phyloP scores from a whole-genome alignment of 345 rosid genomes.

The Luvunga scandens region DNA sequence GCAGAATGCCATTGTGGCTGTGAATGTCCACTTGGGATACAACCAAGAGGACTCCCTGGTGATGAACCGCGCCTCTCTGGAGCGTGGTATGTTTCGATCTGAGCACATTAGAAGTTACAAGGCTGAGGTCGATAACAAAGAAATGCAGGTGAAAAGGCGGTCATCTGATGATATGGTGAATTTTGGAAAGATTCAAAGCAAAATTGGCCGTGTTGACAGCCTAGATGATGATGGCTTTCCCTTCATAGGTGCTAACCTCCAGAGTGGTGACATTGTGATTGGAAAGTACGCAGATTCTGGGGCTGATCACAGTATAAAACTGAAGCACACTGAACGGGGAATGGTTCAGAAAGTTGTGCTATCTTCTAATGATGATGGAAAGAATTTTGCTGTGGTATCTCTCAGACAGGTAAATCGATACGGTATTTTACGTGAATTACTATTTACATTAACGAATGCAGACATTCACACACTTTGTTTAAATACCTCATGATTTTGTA shows the following conservation, averaged over 20 bases:
- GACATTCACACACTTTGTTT: neutral
- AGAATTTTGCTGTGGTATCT: constrained; percentile 81
- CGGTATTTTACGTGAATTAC: neutral
- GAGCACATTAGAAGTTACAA: constrained; percentile 89
- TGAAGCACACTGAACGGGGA: constrained; percentile 93
- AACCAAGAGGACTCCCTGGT: constrained; percentile 96
- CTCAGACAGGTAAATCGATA: constrained; percentile 63
- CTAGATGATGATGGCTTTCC: constrained; percentile 94
- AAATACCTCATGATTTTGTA: neutral
- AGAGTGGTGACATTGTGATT: constrained; percentile 82
- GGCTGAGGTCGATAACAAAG: constrained; percentile 84
- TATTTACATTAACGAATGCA: neutral
- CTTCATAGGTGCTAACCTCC: constrained; percentile 75
- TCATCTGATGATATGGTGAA: constrained; percentile 57
- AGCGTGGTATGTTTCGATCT: constrained; percentile 96
- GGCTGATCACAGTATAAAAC: constrained; percentile 75
- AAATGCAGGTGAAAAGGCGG: constrained; percentile 50
- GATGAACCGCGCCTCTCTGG: constrained; percentile 87
- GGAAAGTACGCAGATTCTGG: constrained; percentile 87
- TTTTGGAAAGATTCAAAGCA: constrained; percentile 74
- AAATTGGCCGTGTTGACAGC: constrained; percentile 80
- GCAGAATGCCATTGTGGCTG: constrained; percentile 92
- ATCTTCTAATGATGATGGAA: constrained; percentile 95
- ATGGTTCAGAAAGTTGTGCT: constrained; percentile 90
- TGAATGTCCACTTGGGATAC: constrained; percentile 90